phyloP scores from a whole-genome alignment of 768 basidiomycete genomes.

The Xanthoconium stramineum region DNA sequence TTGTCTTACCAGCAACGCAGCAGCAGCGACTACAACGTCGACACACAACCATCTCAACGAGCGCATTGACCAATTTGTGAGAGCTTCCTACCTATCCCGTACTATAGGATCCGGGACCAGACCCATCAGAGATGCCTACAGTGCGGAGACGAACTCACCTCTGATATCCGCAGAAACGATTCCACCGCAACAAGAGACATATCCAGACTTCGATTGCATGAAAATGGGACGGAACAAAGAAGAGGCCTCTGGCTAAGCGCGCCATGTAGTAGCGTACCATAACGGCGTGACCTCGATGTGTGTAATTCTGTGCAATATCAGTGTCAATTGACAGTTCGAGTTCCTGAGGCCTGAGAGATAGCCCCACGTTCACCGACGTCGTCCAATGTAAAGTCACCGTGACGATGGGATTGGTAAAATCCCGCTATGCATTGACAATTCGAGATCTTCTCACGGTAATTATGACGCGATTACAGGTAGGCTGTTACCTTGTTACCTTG shows the following conservation, averaged over 20 bases:
- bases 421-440: neutral
- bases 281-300: no score
- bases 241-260: neutral
- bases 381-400: no score
- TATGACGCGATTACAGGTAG: neutral
- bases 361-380: no score
- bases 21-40: constrained; percentile 5
- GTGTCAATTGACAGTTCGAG: neutral
- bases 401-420: neutral
- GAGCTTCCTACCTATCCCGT: constrained; percentile 7
- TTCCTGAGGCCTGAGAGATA: no score
- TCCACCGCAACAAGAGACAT: constrained; percentile 15
- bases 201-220: neutral
- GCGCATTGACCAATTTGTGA: neutral
- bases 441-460: neutral
- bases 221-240: neutral
- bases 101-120: neutral
- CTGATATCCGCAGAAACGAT: constrained; percentile 10
- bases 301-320: neutral
- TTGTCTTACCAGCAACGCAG: constrained; percentile 12
- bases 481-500: no score
- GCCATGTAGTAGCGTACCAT: neutral
- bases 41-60: neutral
- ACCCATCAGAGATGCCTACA: neutral
- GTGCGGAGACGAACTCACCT: constrained; percentile 2